These are phyloP conservation scores for Ophiostoma piceae DNA, from an alignment of 2,329 filamentous ascomycete genomes.

Conservation along the genomic window DNA sequence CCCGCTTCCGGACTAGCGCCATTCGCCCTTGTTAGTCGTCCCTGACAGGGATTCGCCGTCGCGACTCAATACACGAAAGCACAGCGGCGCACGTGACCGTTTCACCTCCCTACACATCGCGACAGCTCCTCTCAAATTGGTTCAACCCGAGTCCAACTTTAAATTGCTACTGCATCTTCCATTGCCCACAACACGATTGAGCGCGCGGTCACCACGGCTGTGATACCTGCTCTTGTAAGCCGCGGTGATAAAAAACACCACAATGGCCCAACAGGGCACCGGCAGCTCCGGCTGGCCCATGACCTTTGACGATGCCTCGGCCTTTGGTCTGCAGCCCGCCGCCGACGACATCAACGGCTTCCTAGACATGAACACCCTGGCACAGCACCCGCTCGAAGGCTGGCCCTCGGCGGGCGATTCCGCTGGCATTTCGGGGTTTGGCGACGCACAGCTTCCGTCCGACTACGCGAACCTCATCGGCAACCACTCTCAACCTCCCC, in stretches of 20 bases:
- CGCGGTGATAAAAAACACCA: constrained; percentile 21
- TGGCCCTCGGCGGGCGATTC: constrained; percentile 21
- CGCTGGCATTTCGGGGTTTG: not conserved
- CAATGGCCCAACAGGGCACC: constrained; percentile 27
- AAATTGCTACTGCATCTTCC: not conserved
- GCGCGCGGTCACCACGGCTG: not conserved
- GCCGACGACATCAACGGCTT: constrained; percentile 23
- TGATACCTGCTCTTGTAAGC: constrained; percentile 6
- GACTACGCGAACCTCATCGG: constrained; percentile 17
- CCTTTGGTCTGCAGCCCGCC: constrained; percentile 19
- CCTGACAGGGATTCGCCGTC: constrained; percentile 17
- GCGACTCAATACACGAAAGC: constrained; percentile 8
- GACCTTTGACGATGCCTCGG: constrained; percentile 22
- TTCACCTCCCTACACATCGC: constrained; percentile 8
- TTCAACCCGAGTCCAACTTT: not conserved
- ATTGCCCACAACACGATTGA: not conserved
- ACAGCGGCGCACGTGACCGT: constrained; percentile 15
- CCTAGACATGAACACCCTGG: constrained; percentile 22
- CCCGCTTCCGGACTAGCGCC: constrained; percentile 22
- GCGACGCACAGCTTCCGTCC: constrained; percentile 4
- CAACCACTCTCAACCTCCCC: not conserved
- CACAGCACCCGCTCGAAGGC: constrained; percentile 21
- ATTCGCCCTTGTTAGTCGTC: not conserved
- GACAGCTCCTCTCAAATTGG: not conserved
- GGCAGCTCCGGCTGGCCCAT: constrained; percentile 25